Evolutionary conservation across 2,329 filamentous ascomycete genomes (phyloP), one percentile per base, ranked within the genome.

Genomic region (Neospermospora avenae): DNA sequence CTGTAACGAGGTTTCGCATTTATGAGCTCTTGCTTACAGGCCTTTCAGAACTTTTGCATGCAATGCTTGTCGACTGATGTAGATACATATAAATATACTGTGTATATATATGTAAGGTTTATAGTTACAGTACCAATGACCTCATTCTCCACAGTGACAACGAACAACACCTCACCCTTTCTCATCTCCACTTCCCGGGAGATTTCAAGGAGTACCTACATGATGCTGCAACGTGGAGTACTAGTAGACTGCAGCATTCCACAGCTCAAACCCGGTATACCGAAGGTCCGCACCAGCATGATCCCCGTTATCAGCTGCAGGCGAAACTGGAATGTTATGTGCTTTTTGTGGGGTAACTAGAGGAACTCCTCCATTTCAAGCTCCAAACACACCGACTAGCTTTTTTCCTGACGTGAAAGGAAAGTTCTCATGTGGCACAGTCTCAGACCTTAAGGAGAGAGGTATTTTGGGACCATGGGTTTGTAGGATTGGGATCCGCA

Each of bases 321-420:
- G 24, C 42, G 13, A 45, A 45, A 45, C 42, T 20, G 2, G 28
- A 10, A 31, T 5, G 28, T 31, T n/a, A n/a, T 58, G 56, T 58
- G 39, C 28, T 54, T 58, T 53, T 58, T 58, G 48, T 58, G 56
- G 56, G 57, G 57, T 58, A 58, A 10, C 18, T 24, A n/a, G 7
- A 37, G 8, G 16, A 37, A 37, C 3, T 13, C 11, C 8, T 37
- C 34, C 11, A 14, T 3, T 37, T 37, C 34, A 37, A 14, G 34
- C 16, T 37, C 34, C 34, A 37, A n/a, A n/a, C n/a, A n/a, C n/a
- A n/a, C n/a, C n/a, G n/a, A n/a, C 42, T 20, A 45, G 18, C 24
- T 18, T 49, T 34, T 24, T 25, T 13, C 11, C 31, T 13, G 13
- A 35, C 6, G 31, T 6, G 2, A 22, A 14, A 14, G 42, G 22